A percentile compares a stretch with the other conserved stretches of the same genome.
Evolutionary conservation across 164 flowering plant genomes (phyloP).

Genomic region (Aristolochia contorta): DNA sequence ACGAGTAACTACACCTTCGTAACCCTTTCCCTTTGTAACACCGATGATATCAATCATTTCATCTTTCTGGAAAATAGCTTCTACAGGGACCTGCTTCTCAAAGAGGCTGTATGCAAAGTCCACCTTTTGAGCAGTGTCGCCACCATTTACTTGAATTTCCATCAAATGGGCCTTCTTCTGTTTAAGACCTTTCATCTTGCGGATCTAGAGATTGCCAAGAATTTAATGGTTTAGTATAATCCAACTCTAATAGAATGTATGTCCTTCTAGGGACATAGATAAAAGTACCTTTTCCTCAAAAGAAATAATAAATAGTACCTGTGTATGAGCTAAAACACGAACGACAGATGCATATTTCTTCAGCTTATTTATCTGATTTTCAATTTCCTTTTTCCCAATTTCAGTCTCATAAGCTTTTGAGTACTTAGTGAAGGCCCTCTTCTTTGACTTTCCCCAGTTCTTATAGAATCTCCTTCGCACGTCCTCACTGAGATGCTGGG

Average conservation of each 20-base stretch:
- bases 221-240: not conserved
- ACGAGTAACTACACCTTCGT: constrained; percentile 82
- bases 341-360: constrained; percentile 56
- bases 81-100: constrained; percentile 69
- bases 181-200: constrained; percentile 79
- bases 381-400: constrained; percentile 52
- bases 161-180: constrained; percentile 84
- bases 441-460: constrained; percentile 67
- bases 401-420: constrained; percentile 53
- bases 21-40: constrained; percentile 79
- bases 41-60: constrained; percentile 83
- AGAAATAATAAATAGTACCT: constrained; percentile 30
- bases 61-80: constrained; percentile 77
- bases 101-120: constrained; percentile 72
- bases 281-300: too few relatives aligned
- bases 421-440: constrained; percentile 58
- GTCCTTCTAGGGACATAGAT: not conserved
- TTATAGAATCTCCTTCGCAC: constrained; percentile 59
- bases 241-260: not conserved
- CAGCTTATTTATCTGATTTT: constrained; percentile 50
- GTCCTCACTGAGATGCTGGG: constrained; percentile 72
- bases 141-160: constrained; percentile 86
- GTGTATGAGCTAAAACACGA: constrained; percentile 68
- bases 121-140: constrained; percentile 57
- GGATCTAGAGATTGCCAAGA: constrained; percentile 28